Base-by-base conservation (phyloP, 2,329 filamentous ascomycete species). In the Colletotrichum sp. region DNA sequence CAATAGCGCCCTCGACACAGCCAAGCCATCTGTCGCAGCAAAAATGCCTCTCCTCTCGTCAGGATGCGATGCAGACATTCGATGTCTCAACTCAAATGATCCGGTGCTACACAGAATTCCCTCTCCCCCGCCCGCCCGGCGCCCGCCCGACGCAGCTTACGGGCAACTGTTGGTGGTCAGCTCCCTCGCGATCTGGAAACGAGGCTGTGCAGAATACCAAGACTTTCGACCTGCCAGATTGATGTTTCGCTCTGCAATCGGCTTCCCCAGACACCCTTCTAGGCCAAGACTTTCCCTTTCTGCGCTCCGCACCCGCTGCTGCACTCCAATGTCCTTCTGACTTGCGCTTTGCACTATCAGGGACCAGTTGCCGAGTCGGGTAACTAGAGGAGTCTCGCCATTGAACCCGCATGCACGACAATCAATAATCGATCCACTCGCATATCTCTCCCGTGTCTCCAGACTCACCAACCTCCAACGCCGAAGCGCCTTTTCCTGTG, bases 161-260 rank as follows among this genome's bases (percentile, higher is more conserved):
- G 39, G 39, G 26, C 28, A 28, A 26, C 15, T 28, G 30, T 32
- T 55, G 59, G 48, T 52, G 57, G 57, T 73, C 74, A 76, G 71
- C 74, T 70, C 59, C 66, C 48, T 74, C 36, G 71, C 36, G 18
- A 75, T 71, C 66, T 60, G 60, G 59, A 75, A 76, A 61, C 61
- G 67, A 67, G 74, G 74, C 74, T 76, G 74, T 76, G 74, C 74
- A 75, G 39, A 63, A 63, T 67, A 76, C 74, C 71, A 76, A 76
- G 71, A 75, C 74, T 52, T 70, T 34, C 32, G 60, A 76, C 74
- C 74, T 76, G 72, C 74, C 74, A 70, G 63, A 71, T 76, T 71
- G 15, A 75, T 71, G 74, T 76, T 71, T 76, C 66, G 74, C 67
- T 48, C 71, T 74, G 66, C 63, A 75, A 61, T 71, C 72, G 74